phyloP scores from a whole-genome alignment of 2,329 filamentous ascomycete genomes.

The Proliferodiscus dingleyae region DNA sequence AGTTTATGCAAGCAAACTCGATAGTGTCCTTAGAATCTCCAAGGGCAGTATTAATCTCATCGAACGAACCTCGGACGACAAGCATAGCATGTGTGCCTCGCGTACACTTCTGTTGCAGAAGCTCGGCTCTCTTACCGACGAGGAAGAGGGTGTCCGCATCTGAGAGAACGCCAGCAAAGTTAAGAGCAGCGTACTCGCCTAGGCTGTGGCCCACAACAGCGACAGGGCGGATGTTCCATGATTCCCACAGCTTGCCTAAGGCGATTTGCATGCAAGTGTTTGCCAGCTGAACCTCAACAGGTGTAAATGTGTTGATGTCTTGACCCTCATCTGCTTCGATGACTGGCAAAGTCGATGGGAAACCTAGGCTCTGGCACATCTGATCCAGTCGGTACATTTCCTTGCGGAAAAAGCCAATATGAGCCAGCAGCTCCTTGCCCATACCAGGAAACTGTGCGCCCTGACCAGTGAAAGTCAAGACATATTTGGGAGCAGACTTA shows the following conservation, averaged over 20 bases:
- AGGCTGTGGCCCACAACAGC: conserved; percentile 38
- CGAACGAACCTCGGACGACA: conserved; percentile 47
- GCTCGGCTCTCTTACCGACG: conserved; percentile 59
- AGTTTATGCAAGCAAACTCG: conserved; percentile 65
- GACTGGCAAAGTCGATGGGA: conserved; percentile 5
- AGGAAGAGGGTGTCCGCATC: conserved; percentile 66
- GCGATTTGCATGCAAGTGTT: conserved; percentile 50
- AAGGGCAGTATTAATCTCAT: conserved; percentile 48
- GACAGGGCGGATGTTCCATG: conserved; percentile 49
- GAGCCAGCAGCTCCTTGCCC: conserved; percentile 9
- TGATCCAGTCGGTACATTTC: conserved; percentile 6
- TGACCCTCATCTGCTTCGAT: conserved; percentile 31
- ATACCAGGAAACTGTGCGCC: conserved; percentile 33
- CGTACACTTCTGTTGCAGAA: conserved; percentile 61
- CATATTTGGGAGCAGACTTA: conserved; percentile 24
- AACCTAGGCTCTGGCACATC: neutral
- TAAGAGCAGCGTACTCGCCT: neutral
- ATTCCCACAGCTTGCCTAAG: conserved; percentile 47
- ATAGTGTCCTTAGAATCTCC: conserved; percentile 30
- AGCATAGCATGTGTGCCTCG: conserved; percentile 63
- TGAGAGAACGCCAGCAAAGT: neutral
- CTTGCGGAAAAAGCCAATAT: conserved; percentile 33
- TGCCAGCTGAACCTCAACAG: conserved; percentile 48
- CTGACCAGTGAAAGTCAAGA: conserved; percentile 40
- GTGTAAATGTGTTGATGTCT: conserved; percentile 38